Percentiles rank a stretch among this genome's conserved stretches.
These are phyloP conservation scores for Melastoma candidum DNA, from an alignment of 441 rosid genomes.

Conservation along the genomic window DNA sequence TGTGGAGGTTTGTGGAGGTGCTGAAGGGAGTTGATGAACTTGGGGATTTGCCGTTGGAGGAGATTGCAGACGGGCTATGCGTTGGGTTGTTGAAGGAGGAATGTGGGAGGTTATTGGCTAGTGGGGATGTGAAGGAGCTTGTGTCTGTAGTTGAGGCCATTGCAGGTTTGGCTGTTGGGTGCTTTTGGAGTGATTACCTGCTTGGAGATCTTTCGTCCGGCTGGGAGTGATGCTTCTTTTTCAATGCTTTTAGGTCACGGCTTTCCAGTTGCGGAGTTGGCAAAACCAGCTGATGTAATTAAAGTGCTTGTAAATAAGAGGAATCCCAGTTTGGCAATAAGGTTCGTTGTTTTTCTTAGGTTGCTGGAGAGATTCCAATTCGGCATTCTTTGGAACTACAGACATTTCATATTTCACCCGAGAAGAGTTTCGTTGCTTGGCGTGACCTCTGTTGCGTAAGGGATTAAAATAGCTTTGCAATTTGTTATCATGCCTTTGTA, in stretches of 20 bases:
- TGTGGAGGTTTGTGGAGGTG: conserved; percentile 37
- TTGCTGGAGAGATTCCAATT: background rate
- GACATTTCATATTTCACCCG: background rate
- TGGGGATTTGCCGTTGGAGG: conserved; percentile 48
- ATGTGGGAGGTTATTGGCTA: conserved; percentile 41
- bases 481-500: conserved; percentile 20
- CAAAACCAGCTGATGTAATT: conserved; percentile 45
- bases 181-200: conserved; percentile 5
- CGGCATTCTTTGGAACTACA: background rate
- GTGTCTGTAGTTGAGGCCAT: conserved; percentile 65
- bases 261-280: conserved; percentile 58
- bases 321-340: conserved; percentile 57
- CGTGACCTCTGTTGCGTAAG: background rate
- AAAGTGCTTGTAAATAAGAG: conserved; percentile 46
- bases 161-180: conserved; percentile 24
- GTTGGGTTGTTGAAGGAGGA: conserved; percentile 39
- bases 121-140: conserved; percentile 39
- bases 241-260: conserved; percentile 36
- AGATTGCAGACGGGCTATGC: conserved; percentile 29
- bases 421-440: background rate
- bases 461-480: too few species aligned
- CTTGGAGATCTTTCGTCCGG: background rate
- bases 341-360: conserved; percentile 30
- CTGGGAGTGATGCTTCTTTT: conserved; percentile 11
- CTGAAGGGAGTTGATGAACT: conserved; percentile 40